Evolutionary conservation across 371 early-diverging fungal species (phyloP).

Genomic region (Mucor circinelloides): DNA sequence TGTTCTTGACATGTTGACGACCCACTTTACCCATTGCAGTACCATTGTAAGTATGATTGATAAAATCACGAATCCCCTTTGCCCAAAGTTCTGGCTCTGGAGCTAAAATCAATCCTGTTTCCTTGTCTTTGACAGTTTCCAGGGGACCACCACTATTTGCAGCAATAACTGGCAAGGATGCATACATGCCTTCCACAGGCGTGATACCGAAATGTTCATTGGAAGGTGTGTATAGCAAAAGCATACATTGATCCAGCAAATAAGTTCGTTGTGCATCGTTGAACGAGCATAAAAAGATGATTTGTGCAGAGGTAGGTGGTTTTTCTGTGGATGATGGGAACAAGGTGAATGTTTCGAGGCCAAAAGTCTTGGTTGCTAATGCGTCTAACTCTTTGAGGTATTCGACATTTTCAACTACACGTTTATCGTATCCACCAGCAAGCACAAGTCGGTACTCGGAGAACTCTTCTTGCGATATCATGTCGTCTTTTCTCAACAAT

Average conservation of each 20-base stretch:
- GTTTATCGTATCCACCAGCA: slow-evolving; percentile 83
- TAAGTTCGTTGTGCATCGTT: slow-evolving; percentile 78
- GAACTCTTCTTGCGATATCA: slow-evolving; percentile 33
- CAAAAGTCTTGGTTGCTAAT: slow-evolving; percentile 51
- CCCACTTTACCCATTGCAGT: slow-evolving; percentile 66
- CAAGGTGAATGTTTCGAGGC: slow-evolving; percentile 48
- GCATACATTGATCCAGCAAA: slow-evolving; percentile 64
- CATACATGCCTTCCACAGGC: slow-evolving; percentile 96
- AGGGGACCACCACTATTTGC: slow-evolving; percentile 86
- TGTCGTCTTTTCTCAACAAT: slow-evolving; percentile 29
- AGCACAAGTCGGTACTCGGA: slow-evolving; percentile 66
- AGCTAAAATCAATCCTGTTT: slow-evolving; percentile 78
- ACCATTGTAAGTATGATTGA: slow-evolving; percentile 35
- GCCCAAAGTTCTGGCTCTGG: slow-evolving; percentile 71
- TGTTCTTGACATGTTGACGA: slow-evolving; percentile 58
- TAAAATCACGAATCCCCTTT: slow-evolving; percentile 52
- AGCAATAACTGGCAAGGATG: slow-evolving; percentile 85
- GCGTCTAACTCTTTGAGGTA: slow-evolving; percentile 72
- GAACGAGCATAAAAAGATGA: slow-evolving; percentile 90
- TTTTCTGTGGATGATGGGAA: slow-evolving; percentile 29
- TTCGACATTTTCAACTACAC: slow-evolving; percentile 86
- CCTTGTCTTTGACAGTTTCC: slow-evolving; percentile 74
- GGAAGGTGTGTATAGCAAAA: slow-evolving; percentile 89
- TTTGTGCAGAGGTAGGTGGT: slow-evolving; percentile 57
- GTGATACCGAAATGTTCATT: slow-evolving; percentile 97